Conservation (phyloP, 1,139 yeast species). For the Debaryomyces coudertii region DNA sequence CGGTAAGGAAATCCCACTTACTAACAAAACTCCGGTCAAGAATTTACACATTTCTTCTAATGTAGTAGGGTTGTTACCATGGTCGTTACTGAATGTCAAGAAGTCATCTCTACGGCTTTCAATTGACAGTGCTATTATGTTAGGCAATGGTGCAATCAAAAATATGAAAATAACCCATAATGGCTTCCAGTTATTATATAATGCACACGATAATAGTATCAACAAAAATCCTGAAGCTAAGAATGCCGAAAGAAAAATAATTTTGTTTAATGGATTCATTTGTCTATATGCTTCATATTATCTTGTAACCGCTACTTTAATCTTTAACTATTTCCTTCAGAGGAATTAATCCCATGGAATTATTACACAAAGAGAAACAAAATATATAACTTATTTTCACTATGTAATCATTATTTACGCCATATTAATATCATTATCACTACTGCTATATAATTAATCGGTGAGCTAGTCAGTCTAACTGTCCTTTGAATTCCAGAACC, state of each 20-base stretch:
- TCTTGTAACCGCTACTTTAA: neutral
- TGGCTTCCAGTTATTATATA: conserved; percentile 72
- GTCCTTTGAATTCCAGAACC: conserved; percentile 21
- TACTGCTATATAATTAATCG: conserved; percentile 21
- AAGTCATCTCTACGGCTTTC: conserved; percentile 58
- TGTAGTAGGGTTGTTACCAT: conserved; percentile 44
- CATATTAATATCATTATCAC: conserved; percentile 5
- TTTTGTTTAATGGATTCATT: conserved; percentile 66
- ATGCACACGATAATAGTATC: conserved; percentile 72
- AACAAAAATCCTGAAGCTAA: conserved; percentile 76
- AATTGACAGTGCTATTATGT: conserved; percentile 46
- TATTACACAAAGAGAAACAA: conserved; percentile 8
- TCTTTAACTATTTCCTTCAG: neutral
- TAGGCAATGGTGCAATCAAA: conserved; percentile 73
- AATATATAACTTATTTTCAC: conserved; percentile 5
- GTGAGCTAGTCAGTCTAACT: conserved; percentile 10
- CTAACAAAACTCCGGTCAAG: conserved; percentile 64
- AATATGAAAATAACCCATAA: conserved; percentile 68
- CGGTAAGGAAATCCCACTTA: conserved; percentile 72
- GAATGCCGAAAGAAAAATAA: conserved; percentile 69
- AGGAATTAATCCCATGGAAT: neutral
- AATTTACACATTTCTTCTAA: conserved; percentile 64
- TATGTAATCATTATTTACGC: conserved; percentile 5
- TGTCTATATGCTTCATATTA: neutral
- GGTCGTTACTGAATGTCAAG: conserved; percentile 60